Evolutionary conservation across 2,329 filamentous ascomycete species (phyloP).

Genomic region (Hypocrella siamensis): DNA sequence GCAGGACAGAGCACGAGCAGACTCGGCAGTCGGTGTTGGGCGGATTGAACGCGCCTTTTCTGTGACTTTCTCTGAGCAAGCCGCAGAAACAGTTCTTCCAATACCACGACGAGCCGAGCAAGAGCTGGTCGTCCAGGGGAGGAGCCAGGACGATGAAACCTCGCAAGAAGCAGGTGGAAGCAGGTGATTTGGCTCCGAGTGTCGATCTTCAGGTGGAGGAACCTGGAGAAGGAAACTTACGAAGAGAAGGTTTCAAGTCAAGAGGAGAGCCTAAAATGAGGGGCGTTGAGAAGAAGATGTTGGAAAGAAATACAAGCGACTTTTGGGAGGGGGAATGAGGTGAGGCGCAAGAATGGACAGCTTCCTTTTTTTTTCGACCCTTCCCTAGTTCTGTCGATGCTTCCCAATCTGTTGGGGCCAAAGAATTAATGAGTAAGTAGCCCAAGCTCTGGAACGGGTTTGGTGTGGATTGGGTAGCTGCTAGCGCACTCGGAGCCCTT

Average conservation of each 20-base stretch:
- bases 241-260: too few species aligned
- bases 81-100: too few species aligned
- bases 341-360: neutral
- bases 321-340: neutral
- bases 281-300: neutral
- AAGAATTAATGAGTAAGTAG: conserved; percentile 2
- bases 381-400: conserved; percentile 3
- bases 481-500: too few species aligned
- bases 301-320: neutral
- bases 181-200: too few species aligned
- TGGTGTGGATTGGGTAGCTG: conserved; percentile 1
- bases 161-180: neutral
- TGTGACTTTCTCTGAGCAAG: too few species aligned
- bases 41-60: too few species aligned
- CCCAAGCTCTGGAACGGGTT: conserved; percentile 1
- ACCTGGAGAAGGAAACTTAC: too few species aligned
- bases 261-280: too few species aligned
- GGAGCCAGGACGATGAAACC: conserved; percentile 2
- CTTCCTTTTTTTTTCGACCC: conserved; percentile 3
- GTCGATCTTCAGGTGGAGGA: too few species aligned
- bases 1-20: too few species aligned
- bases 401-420: conserved; percentile 6
- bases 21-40: too few species aligned
- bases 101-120: too few species aligned
- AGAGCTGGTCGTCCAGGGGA: conserved; percentile 2